Conservation (phyloP, 345 rosid genomes). For the Salix caprea region DNA sequence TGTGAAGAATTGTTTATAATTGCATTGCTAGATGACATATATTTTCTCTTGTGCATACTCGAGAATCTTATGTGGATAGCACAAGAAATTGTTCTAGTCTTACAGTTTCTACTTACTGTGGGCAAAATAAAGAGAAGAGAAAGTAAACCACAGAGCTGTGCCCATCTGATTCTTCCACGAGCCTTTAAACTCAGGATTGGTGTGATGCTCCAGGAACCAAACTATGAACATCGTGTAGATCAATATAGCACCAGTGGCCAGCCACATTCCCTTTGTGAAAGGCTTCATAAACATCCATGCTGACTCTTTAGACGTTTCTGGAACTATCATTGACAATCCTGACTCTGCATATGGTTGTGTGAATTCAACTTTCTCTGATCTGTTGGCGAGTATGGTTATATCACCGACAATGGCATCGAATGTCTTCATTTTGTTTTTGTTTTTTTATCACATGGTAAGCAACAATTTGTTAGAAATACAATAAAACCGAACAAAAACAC, state of each 20-base stretch:
- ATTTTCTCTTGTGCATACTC: background rate
- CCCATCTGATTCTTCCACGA: constrained; percentile 32
- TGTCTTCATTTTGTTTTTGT: constrained; percentile 18
- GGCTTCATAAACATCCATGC: constrained; percentile 49
- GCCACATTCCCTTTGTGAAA: constrained; percentile 51
- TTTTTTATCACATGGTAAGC: too few relatives aligned
- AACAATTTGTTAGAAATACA: too few relatives aligned
- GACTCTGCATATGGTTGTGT: constrained; percentile 52
- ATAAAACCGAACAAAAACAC: too few relatives aligned
- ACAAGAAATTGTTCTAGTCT: too few relatives aligned
- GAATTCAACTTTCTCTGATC: constrained; percentile 37
- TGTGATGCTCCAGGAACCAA: constrained; percentile 43
- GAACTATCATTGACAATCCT: constrained; percentile 49
- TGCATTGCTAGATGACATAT: background rate
- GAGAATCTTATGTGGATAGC: too few relatives aligned
- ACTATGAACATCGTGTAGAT: constrained; percentile 43
- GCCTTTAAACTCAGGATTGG: constrained; percentile 40
- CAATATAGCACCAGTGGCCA: constrained; percentile 34
- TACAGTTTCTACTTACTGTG: constrained; percentile 37
- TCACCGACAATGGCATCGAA: constrained; percentile 46
- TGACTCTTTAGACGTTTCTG: constrained; percentile 13
- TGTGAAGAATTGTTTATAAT: too few relatives aligned
- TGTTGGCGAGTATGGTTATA: constrained; percentile 40
- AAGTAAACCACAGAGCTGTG: constrained; percentile 45
- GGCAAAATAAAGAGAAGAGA: constrained; percentile 54